Percentiles rank a stretch among this genome's conserved stretches.
Conservation (phyloP, 257 asterid genomes). For the Solanum chmielewskii region DNA sequence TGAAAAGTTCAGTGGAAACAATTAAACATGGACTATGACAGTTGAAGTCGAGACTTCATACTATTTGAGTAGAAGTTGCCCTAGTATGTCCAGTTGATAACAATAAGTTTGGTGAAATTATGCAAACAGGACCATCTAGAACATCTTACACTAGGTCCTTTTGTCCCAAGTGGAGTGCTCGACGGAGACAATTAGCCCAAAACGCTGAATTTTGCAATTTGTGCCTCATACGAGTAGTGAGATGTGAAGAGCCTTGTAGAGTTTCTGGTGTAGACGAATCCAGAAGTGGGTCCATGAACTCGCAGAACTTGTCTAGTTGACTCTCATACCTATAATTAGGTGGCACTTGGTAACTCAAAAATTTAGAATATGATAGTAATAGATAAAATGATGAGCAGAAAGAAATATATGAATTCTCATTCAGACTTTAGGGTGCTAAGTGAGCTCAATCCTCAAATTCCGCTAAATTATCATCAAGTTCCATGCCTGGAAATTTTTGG, state of each 20-base stretch:
- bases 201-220: constrained; percentile 52
- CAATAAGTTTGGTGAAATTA: not conserved
- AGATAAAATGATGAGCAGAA: not conserved
- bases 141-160: constrained; percentile 70
- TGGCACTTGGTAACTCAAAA: not conserved
- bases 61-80: not conserved
- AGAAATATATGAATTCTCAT: not conserved
- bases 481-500: not conserved
- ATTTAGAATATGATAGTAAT: not conserved
- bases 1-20: constrained; percentile 22
- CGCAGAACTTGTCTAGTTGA: constrained; percentile 65
- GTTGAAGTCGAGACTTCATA: not conserved
- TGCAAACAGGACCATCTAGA: not conserved
- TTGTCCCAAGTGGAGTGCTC: constrained; percentile 68
- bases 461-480: not conserved
- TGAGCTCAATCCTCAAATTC: not conserved
- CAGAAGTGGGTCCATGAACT: constrained; percentile 78
- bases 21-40: not conserved
- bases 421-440: not conserved
- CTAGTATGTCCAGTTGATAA: not conserved
- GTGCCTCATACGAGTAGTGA: constrained; percentile 54
- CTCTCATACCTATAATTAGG: constrained; percentile 49
- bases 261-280: constrained; percentile 82
- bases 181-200: constrained; percentile 65
- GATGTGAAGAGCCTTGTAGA: constrained; percentile 33